These are phyloP conservation scores for Ogataea corticis DNA, from an alignment of 805 yeast species.

Conservation along the genomic window DNA sequence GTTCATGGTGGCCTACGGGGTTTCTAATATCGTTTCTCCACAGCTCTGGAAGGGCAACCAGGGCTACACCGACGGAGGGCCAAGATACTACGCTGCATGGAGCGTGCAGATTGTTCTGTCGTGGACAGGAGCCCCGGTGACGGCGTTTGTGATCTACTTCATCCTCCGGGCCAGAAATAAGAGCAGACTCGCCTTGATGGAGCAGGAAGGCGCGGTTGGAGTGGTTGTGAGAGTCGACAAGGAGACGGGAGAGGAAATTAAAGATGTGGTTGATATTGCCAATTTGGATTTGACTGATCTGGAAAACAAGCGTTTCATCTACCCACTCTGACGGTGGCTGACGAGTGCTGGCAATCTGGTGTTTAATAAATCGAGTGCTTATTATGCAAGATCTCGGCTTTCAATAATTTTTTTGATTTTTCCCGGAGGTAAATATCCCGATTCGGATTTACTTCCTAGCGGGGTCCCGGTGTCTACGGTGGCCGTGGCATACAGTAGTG, in stretches of 20 bases:
- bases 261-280: slow-evolving; percentile 41
- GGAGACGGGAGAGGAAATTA: slow-evolving; percentile 16
- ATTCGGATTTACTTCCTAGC: too few species aligned
- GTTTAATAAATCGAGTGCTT: too few species aligned
- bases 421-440: too few species aligned
- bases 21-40: slow-evolving; percentile 55
- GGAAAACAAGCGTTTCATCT: slow-evolving; percentile 51
- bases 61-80: slow-evolving; percentile 31
- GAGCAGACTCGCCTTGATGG: slow-evolving; percentile 15
- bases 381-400: too few species aligned
- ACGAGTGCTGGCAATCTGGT: too few species aligned
- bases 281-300: slow-evolving; percentile 54
- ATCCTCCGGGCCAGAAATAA: slow-evolving; percentile 51
- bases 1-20: slow-evolving; percentile 47
- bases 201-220: slow-evolving; percentile 21
- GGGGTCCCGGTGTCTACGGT: too few species aligned
- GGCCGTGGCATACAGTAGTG: too few species aligned
- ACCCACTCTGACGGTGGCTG: slow-evolving; percentile 39
- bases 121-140: slow-evolving; percentile 45
- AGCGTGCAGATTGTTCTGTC: slow-evolving; percentile 55
- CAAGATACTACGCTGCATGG: slow-evolving; percentile 53
- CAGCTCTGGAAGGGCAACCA: slow-evolving; percentile 54
- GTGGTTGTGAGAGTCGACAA: slow-evolving; percentile 34
- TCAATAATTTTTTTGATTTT: too few species aligned
- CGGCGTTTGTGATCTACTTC: slow-evolving; percentile 44